Conservation (phyloP, 805 yeast species). For the Ogataea ramenticola region DNA sequence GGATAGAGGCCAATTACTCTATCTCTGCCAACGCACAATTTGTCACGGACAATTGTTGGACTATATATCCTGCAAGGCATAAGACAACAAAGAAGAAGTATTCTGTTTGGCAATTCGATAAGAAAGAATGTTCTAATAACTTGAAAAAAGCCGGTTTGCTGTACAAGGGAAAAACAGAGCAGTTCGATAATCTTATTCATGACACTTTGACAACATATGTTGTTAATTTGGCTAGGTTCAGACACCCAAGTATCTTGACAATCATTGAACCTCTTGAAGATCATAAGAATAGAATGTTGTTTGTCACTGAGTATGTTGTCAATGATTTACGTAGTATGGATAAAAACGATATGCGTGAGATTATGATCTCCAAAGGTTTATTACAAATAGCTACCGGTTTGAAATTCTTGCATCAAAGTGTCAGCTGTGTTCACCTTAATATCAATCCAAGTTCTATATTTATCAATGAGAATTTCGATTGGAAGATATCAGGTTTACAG, state of each 20-base stretch:
- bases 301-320: conserved; percentile 76
- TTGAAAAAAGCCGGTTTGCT: conserved; percentile 43
- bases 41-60: conserved; percentile 68
- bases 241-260: conserved; percentile 84
- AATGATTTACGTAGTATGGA: conserved; percentile 23
- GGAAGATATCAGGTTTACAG: conserved; percentile 83
- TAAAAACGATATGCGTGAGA: conserved; percentile 54
- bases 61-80: conserved; percentile 77
- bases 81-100: conserved; percentile 53
- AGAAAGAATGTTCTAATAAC: conserved; percentile 58
- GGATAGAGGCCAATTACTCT: conserved; percentile 60
- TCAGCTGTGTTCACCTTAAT: conserved; percentile 69
- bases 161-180: conserved; percentile 42
- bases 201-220: conserved; percentile 63
- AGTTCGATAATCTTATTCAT: conserved; percentile 41
- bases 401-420: conserved; percentile 73
- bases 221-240: conserved; percentile 64
- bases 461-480: conserved; percentile 80
- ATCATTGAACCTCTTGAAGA: conserved; percentile 88
- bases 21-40: conserved; percentile 68
- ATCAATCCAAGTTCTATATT: conserved; percentile 71
- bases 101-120: conserved; percentile 84
- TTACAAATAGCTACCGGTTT: conserved; percentile 71
- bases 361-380: conserved; percentile 70
- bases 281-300: conserved; percentile 64